These are phyloP conservation scores for Anisogramma anomala DNA, from an alignment of 2,329 filamentous ascomycete genomes.

Conservation along the genomic window DNA sequence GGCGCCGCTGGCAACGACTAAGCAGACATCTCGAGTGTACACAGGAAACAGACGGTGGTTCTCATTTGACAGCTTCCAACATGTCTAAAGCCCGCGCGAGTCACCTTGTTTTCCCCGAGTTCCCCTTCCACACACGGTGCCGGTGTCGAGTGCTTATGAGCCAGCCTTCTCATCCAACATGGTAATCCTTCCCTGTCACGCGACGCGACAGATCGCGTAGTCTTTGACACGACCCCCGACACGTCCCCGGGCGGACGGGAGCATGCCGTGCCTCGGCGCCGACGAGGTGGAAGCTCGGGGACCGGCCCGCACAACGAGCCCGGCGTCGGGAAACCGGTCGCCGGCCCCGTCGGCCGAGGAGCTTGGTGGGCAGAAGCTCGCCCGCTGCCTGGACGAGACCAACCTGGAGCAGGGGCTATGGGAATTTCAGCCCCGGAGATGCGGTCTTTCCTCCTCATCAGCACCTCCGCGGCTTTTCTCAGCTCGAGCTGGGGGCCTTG, in stretches of 20 bases:
- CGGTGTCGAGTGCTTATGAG: neutral
- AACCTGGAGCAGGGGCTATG: conserved; percentile 39
- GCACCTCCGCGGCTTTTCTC: conserved; percentile 48
- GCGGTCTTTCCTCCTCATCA: conserved; percentile 43
- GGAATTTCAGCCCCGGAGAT: conserved; percentile 34
- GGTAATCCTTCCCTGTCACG: conserved; percentile 34
- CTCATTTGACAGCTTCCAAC: too few relatives aligned
- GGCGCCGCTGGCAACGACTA: too few relatives aligned
- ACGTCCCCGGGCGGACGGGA: conserved; percentile 42
- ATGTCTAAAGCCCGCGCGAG: too few relatives aligned
- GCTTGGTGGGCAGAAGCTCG: conserved; percentile 46
- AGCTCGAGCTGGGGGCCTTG: conserved; percentile 44
- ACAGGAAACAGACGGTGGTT: too few relatives aligned
- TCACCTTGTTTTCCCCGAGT: too few relatives aligned
- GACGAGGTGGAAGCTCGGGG: conserved; percentile 51
- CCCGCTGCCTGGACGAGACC: conserved; percentile 45
- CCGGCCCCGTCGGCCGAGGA: conserved; percentile 37
- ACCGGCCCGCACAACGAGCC: conserved; percentile 59
- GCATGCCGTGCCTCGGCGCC: conserved; percentile 33
- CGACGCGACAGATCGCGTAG: conserved; percentile 39
- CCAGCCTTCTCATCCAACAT: neutral
- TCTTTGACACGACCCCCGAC: conserved; percentile 40
- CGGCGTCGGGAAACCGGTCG: conserved; percentile 43
- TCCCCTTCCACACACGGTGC: neutral
- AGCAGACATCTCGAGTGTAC: too few relatives aligned